These are phyloP conservation scores for Biscogniauxia sp. DNA, from an alignment of 2,329 filamentous ascomycete genomes.

Conservation along the genomic window DNA sequence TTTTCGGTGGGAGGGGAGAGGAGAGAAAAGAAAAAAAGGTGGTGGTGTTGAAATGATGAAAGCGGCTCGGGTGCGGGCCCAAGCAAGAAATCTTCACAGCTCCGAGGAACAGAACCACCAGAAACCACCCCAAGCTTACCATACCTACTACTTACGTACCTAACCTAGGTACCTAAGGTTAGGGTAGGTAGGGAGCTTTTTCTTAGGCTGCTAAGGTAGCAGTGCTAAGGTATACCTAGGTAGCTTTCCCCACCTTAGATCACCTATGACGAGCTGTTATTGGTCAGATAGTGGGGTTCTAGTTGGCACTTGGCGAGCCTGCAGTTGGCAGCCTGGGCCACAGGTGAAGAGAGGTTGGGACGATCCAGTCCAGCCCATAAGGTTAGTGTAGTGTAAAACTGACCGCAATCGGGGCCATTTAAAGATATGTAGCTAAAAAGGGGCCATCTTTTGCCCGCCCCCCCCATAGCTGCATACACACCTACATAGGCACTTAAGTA, in stretches of 20 bases:
- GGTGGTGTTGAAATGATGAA: conserved; percentile 29
- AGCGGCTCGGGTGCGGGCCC: conserved; percentile 25
- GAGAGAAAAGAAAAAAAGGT: conserved; percentile 2
- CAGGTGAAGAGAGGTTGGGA: neutral
- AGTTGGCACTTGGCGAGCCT: neutral
- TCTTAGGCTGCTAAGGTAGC: conserved; percentile 14
- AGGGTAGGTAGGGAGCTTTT: too few relatives aligned
- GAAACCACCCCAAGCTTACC: too few relatives aligned
- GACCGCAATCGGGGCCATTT: neutral
- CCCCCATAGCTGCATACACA: neutral
- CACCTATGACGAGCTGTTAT: neutral
- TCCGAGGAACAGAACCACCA: neutral
- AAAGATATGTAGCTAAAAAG: neutral
- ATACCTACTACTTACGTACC: too few relatives aligned
- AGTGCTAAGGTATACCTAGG: neutral
- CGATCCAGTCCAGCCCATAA: neutral
- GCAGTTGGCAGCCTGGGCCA: neutral
- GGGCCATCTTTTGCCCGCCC: neutral
- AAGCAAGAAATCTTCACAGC: conserved; percentile 9
- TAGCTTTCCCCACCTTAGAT: neutral
- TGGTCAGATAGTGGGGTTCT: neutral
- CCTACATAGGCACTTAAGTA: neutral
- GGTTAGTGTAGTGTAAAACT: too few relatives aligned
- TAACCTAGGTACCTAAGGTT: too few relatives aligned
- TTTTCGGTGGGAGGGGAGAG: conserved; percentile 2